Evolutionary conservation across 257 asterid genomes (phyloP).

Genomic region (Gentiana macrophylla): DNA sequence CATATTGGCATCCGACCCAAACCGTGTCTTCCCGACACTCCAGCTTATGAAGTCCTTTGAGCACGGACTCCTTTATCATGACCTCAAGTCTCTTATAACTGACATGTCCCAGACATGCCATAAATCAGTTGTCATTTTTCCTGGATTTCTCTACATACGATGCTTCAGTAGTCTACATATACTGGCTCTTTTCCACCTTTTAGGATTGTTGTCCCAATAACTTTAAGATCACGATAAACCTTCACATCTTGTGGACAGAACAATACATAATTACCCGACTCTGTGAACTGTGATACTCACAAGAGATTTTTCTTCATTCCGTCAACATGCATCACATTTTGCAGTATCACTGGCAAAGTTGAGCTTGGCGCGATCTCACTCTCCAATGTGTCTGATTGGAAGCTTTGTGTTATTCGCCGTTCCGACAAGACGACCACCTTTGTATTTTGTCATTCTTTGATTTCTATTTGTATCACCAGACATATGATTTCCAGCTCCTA

Average conservation of each 20-base stretch:
- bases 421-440: constrained; percentile 2
- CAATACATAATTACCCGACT: constrained; percentile 10
- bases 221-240: too few relatives aligned
- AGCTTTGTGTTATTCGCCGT: constrained; percentile 5
- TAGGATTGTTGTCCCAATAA: background rate
- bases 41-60: too few relatives aligned
- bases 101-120: constrained; percentile 9
- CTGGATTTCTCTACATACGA: constrained; percentile 16
- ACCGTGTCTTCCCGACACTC: too few relatives aligned
- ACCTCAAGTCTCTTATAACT: too few relatives aligned
- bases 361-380: background rate
- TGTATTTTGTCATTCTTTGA: constrained; percentile 1
- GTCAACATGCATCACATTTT: constrained; percentile 14
- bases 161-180: too few relatives aligned
- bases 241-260: constrained; percentile 14
- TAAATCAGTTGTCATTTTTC: constrained; percentile 10
- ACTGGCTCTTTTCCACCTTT: constrained; percentile 1
- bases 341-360: background rate
- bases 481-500: constrained; percentile 12
- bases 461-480: constrained; percentile 4
- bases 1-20: too few relatives aligned
- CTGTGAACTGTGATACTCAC: constrained; percentile 15
- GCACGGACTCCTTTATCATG: too few relatives aligned
- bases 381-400: too few relatives aligned
- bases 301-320: constrained; percentile 16